These are phyloP conservation scores for Salix viminalis DNA, from an alignment of 345 rosid genomes.

Conservation along the genomic window DNA sequence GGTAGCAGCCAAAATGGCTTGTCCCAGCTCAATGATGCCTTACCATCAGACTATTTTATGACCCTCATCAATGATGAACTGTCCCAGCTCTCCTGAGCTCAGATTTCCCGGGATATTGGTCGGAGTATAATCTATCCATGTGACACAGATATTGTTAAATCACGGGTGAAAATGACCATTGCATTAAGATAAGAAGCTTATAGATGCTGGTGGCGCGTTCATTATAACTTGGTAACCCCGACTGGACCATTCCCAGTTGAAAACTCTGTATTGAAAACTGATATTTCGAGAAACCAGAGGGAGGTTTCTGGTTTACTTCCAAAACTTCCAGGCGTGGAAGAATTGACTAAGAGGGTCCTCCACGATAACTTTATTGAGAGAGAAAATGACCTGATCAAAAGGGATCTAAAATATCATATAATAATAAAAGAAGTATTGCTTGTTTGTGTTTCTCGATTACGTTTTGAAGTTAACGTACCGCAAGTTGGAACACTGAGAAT, in stretches of 20 bases:
- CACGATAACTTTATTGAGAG: background rate
- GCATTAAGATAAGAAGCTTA: background rate
- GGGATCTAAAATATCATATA: background rate
- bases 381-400: conserved; percentile 2
- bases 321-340: background rate
- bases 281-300: background rate
- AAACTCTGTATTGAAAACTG: too few relatives aligned
- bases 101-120: background rate
- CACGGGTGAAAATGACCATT: background rate
- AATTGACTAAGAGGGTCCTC: background rate
- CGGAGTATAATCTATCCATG: background rate
- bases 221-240: background rate
- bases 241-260: background rate
- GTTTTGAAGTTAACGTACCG: background rate
- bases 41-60: background rate
- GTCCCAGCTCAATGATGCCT: background rate
- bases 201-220: background rate
- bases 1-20: background rate
- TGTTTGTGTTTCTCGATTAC: background rate
- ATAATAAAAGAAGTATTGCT: background rate
- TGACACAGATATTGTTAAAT: background rate
- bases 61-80: background rate
- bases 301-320: background rate
- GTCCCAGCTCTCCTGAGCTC: background rate
- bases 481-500: background rate